Evolutionary conservation across 2,329 filamentous ascomycete species (phyloP), one percentile per base, ranked within the genome.

Genomic region (Arachnomyces sp.): DNA sequence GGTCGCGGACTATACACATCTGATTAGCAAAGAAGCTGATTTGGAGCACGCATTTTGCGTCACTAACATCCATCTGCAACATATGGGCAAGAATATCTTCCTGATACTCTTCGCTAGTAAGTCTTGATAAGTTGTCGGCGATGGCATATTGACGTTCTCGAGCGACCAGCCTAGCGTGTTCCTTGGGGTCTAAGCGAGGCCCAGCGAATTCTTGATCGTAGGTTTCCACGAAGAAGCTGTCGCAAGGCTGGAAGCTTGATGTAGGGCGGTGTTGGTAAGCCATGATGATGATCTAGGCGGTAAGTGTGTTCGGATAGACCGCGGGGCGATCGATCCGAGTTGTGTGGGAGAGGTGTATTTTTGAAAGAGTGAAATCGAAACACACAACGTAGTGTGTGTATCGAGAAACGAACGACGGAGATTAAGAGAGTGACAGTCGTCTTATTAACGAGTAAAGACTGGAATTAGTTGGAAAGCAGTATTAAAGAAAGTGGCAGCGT

Each of bases 81-180:
- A 95, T 92, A 68, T 96, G 90, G 59, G 84, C 77, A 69, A 96
- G 80, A 61, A 95, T 84, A 62, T 96, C 90, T 63, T 95, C 87
- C 53, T 93, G 78, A 61, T 96, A 95, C 68, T 95, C 88, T 41
- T 94, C 87, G 45, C 80, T 82, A 36, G 88, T 87, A 52, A 85
- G 71, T 52, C 82, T 80, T 34, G 89, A 95, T 50, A 96, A 77
- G 61, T 96, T 86, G 59, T 88, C 85, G 45, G 84, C 88, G 53
- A 96, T 84, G 51, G 84, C 82, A 59, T 90, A 86, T 66, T 95
- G 90, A 55, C 82, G 80, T 67, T 90, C 80, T 58, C 84, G 80
- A 44, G 85, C 83, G 53, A 92, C 71, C 57, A 86, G 77, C 65
- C 83, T 86, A 52, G 82, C 78, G 46, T 86, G 81, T 55, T 92